A percentile compares a stretch with the other conserved stretches of the same genome.
Evolutionary conservation across 805 yeast species (phyloP).

Genomic region (Lachancea fermentati): DNA sequence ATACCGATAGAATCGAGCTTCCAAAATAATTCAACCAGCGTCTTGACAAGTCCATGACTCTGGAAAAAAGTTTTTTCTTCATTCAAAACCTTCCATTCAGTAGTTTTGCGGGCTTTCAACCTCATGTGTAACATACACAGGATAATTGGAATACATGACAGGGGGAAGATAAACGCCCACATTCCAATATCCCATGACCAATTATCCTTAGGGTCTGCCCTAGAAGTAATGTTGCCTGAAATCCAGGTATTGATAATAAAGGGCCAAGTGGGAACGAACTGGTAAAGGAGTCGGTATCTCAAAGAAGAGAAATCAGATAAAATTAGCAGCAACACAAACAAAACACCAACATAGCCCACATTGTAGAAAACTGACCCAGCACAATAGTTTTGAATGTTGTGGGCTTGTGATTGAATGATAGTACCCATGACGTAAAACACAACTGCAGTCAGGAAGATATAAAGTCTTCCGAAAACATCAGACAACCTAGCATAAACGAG

Average conservation of each 20-base stretch:
- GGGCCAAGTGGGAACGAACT: slow-evolving; percentile 65
- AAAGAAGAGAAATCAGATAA: slow-evolving; percentile 62
- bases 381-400: slow-evolving; percentile 46
- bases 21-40: slow-evolving; percentile 46
- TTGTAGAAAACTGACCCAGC: slow-evolving; percentile 49
- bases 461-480: slow-evolving; percentile 52
- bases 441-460: slow-evolving; percentile 39
- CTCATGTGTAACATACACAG: slow-evolving; percentile 50
- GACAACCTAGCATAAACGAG: slow-evolving; percentile 51
- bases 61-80: slow-evolving; percentile 37
- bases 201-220: slow-evolving; percentile 29
- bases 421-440: slow-evolving; percentile 51
- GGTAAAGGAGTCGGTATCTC: slow-evolving; percentile 63
- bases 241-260: slow-evolving; percentile 75
- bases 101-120: slow-evolving; percentile 44
- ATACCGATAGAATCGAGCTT: slow-evolving; percentile 60
- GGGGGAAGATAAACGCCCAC: slow-evolving; percentile 75
- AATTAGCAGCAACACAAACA: slow-evolving; percentile 50
- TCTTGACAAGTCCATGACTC: slow-evolving; percentile 33
- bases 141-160: slow-evolving; percentile 53
- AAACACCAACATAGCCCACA: slow-evolving; percentile 57
- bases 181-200: slow-evolving; percentile 77
- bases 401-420: slow-evolving; percentile 49
- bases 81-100: slow-evolving; percentile 42
- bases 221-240: slow-evolving; percentile 49